These are phyloP conservation scores for Fusarium tuaranense DNA, from an alignment of 2,329 filamentous ascomycete species.

Conservation along the genomic window DNA sequence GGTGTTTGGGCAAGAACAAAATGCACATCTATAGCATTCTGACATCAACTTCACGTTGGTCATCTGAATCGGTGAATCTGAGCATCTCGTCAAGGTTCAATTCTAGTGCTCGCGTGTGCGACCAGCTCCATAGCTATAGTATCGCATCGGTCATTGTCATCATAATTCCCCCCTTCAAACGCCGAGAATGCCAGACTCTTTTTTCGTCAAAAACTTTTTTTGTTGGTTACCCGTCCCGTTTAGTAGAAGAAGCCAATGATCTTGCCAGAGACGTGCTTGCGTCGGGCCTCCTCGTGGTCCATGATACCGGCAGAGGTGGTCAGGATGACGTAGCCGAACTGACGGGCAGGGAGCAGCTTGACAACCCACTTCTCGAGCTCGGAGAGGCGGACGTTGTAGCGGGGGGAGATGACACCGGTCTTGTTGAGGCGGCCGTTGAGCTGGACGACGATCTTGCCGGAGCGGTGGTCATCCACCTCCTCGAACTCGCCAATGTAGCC, in stretches of 20 bases:
- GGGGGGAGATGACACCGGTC: constrained; percentile 98
- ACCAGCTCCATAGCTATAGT: constrained; percentile 46
- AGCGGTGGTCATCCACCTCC: constrained; percentile 99
- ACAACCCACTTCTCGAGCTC: constrained; percentile 99
- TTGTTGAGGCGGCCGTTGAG: constrained; percentile 99
- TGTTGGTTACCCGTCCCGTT: constrained; percentile 48
- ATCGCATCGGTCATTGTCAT: constrained; percentile 53
- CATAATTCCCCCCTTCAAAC: constrained; percentile 49
- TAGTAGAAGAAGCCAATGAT: constrained; percentile 99
- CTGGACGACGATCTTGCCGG: constrained; percentile 99
- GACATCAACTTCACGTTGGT: neutral
- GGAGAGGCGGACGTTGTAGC: constrained; percentile 98
- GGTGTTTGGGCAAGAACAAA: neutral
- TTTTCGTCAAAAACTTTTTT: constrained; percentile 39
- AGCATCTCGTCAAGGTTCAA: constrained; percentile 49
- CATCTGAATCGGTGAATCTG: constrained; percentile 26
- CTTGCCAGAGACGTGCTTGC: constrained; percentile 99
- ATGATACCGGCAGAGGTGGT: constrained; percentile 99
- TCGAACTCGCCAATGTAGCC: constrained; percentile 99
- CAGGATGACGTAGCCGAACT: constrained; percentile 99
- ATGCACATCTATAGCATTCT: neutral
- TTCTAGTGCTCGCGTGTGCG: constrained; percentile 51
- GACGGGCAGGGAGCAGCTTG: constrained; percentile 98
- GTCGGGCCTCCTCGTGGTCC: constrained; percentile 99
- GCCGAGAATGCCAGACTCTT: constrained; percentile 50